Base-by-base conservation (phyloP, 768 basidiomycete genomes). In the Mycena crocata region DNA sequence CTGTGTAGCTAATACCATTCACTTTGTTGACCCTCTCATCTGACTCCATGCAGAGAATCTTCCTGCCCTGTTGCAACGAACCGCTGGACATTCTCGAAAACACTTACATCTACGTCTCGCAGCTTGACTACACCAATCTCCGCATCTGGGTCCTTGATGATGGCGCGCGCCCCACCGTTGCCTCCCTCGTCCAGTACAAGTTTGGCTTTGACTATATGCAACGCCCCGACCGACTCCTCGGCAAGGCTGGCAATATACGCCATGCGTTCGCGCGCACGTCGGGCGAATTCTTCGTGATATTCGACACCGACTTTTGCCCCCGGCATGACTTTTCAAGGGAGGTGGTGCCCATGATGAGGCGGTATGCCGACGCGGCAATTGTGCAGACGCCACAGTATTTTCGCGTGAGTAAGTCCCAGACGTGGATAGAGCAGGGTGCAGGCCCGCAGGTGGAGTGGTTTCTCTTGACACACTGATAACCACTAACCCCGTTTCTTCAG, bases 341-440 rank as follows among this genome's bases (percentile, higher is more conserved):
- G 34, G 67, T 71, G 31, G 64, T 77, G 14, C 75, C 75, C 1
- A 69, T 74, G 57, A 75, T 76, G 72, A 71, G 73, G 37, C 56
- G 64, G 28, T 50, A 74, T 45, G 52, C 68, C 2, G 69, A 77
- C 24, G 68, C 74, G 34, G 74, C 75, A 23, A 77, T 77, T 30
- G 70, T 76, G 14, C 75, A 77, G 60, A 72, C 75, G 10, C 76
- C 76, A 7, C 76, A 77, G 49, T 77, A 71, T 66, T 77, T 77
- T 70, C 74, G 74, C 19, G 70, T 71, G 14, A 67, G 62, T 31
- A 15, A 52, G 4, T 69, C 66, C 30, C 74, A 77, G 54, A 74
- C 75, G 15, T 77, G 76, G 76, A 68, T 71, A 3, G 76, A 77
- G 55, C 75, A 74, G 62, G 76, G 76, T 26, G 76, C 74, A 12